These are phyloP conservation scores for Sisymbrium altissimum DNA, from an alignment of 345 rosid genomes.

Conservation along the genomic window DNA sequence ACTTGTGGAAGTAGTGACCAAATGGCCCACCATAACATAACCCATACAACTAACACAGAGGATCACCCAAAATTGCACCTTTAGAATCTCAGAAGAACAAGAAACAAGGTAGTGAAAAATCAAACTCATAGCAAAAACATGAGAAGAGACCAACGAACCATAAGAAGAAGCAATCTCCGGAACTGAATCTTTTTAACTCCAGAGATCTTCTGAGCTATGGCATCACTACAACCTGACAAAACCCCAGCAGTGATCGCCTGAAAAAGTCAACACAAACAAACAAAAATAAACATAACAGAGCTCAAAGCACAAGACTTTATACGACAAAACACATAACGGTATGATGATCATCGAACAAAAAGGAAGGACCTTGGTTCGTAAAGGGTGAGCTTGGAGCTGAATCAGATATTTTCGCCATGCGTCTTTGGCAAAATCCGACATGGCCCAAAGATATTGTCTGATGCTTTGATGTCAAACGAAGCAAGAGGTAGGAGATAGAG, in stretches of 20 bases:
- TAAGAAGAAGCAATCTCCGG: conserved; percentile 61
- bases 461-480: background rate
- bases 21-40: conserved; percentile 87
- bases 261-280: background rate
- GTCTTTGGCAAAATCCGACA: conserved; percentile 74
- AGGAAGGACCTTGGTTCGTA: conserved; percentile 62
- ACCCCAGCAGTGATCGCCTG: conserved; percentile 86
- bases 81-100: background rate
- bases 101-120: too few species aligned
- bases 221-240: conserved; percentile 74
- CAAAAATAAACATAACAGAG: too few species aligned
- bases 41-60: conserved; percentile 67
- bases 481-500: background rate
- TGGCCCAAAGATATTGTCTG: conserved; percentile 21
- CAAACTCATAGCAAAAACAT: conserved; percentile 4
- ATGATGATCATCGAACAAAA: background rate
- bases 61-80: background rate
- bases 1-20: conserved; percentile 81
- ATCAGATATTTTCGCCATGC: conserved; percentile 86
- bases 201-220: conserved; percentile 81
- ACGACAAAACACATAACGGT: background rate
- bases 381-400: conserved; percentile 83
- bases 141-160: conserved; percentile 44
- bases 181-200: conserved; percentile 71
- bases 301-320: background rate